These are phyloP conservation scores for Citrus unshiu DNA, from an alignment of 345 rosid species.

Conservation along the genomic window DNA sequence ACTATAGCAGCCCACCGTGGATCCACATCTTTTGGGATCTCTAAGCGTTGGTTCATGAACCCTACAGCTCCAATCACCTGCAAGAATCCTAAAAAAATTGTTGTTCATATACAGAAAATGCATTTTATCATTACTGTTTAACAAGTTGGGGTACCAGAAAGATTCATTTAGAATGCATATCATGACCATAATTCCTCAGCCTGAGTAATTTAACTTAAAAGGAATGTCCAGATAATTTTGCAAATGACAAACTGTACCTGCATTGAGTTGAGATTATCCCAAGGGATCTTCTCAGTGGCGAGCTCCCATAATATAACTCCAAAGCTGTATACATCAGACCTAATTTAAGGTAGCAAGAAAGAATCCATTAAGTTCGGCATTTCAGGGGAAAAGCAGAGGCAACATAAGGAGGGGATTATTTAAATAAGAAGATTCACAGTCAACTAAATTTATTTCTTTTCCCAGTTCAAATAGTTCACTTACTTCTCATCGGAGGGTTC, in stretches of 20 bases:
- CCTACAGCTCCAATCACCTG: conserved; percentile 99
- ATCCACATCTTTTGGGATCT: conserved; percentile 76
- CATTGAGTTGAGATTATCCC: conserved; percentile 95
- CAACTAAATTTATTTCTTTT: conserved; percentile 8
- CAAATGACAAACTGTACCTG: conserved; percentile 55
- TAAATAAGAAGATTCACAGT: background rate
- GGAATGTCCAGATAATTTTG: background rate
- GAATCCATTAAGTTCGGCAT: background rate
- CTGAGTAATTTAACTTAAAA: no score
- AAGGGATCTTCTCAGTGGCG: conserved; percentile 92
- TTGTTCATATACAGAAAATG: conserved; percentile 12
- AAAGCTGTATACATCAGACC: conserved; percentile 96
- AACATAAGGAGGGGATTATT: background rate
- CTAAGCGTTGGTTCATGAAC: conserved; percentile 91
- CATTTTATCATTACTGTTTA: background rate
- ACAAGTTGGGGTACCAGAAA: background rate
- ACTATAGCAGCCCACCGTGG: conserved; percentile 76
- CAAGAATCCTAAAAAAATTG: conserved; percentile 27
- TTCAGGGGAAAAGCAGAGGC: background rate
- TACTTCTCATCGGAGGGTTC: conserved; percentile 98
- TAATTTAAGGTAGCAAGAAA: conserved; percentile 27
- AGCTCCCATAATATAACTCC: conserved; percentile 97
- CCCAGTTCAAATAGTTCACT: conserved; percentile 15
- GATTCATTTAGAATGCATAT: background rate
- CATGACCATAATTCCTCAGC: background rate